A percentile compares a stretch with the other conserved stretches of the same genome.
Conservation (phyloP, 2,329 filamentous ascomycete species). For the Pseudogymnoascus sp. region DNA sequence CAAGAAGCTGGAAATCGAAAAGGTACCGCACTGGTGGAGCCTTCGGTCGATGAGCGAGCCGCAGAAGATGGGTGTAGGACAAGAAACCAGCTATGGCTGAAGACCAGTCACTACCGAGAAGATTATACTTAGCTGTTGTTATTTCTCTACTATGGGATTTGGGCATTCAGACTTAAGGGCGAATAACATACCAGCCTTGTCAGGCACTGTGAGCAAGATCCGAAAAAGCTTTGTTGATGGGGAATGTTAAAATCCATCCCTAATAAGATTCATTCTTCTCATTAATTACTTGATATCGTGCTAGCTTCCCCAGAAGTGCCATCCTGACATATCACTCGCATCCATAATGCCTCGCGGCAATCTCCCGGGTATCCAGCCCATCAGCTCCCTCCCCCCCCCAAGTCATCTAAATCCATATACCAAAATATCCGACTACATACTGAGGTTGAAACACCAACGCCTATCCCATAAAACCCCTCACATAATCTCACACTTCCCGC, state of each 20-base stretch:
- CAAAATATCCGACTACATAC: background rate
- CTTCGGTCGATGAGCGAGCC: too few relatives aligned
- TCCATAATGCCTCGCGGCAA: background rate
- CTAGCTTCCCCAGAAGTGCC: background rate
- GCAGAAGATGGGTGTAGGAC: background rate
- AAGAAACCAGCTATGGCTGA: background rate
- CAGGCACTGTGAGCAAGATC: background rate
- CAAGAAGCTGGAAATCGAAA: background rate
- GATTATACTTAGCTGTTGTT: background rate
- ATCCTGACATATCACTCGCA: background rate
- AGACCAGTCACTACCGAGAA: background rate
- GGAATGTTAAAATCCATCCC: background rate
- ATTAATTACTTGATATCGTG: background rate
- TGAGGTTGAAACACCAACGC: background rate
- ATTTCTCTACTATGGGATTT: background rate
- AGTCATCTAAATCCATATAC: background rate
- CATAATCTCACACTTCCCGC: slow-evolving; percentile 5
- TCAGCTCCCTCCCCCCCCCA: too few relatives aligned
- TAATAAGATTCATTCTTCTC: background rate
- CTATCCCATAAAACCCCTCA: background rate
- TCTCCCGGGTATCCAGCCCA: background rate
- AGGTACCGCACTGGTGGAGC: background rate
- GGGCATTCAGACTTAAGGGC: background rate
- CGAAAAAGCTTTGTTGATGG: background rate
- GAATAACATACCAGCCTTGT: background rate